Evolutionary conservation across 768 basidiomycete species (phyloP).

Genomic region (Agrocybe pediades): DNA sequence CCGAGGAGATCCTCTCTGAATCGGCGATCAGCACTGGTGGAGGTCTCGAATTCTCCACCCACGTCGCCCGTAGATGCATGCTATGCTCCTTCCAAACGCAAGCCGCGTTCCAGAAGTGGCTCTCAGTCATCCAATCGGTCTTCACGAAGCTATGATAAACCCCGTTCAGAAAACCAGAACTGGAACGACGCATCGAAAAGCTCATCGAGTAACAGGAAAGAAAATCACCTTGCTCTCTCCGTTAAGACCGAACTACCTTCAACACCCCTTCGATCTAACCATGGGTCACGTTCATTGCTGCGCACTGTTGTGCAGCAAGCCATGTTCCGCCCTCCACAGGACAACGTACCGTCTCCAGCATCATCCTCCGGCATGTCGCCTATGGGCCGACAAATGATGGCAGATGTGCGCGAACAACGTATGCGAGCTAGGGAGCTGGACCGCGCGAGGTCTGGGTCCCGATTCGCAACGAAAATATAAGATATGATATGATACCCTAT

Average conservation of each 20-base stretch:
- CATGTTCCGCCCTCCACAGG: slow-evolving; percentile 49
- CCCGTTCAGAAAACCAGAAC: slow-evolving; percentile 2
- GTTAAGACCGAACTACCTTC: slow-evolving; percentile 41
- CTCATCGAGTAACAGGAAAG: slow-evolving; percentile 32
- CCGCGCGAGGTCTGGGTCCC: slow-evolving; percentile 21
- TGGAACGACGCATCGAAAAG: slow-evolving; percentile 2
- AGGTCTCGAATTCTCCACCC: slow-evolving; percentile 20
- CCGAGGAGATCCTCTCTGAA: slow-evolving; percentile 31
- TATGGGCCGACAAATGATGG: slow-evolving; percentile 67
- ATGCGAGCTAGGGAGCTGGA: slow-evolving; percentile 38
- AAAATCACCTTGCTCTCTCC: slow-evolving; percentile 37
- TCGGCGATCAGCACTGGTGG: slow-evolving; percentile 27
- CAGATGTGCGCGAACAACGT: slow-evolving; percentile 53
- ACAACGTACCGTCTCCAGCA: slow-evolving; percentile 58
- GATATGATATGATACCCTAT: neutral
- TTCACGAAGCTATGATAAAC: slow-evolving; percentile 7
- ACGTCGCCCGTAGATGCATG: slow-evolving; percentile 25
- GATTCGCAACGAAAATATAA: slow-evolving; percentile 10
- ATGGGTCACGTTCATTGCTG: slow-evolving; percentile 35
- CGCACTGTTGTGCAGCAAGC: slow-evolving; percentile 38
- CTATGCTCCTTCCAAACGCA: slow-evolving; percentile 30
- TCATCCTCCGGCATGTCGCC: slow-evolving; percentile 78
- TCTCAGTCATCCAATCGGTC: slow-evolving; percentile 24
- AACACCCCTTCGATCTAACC: slow-evolving; percentile 47
- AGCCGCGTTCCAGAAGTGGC: slow-evolving; percentile 25